Percentiles rank a stretch among this genome's conserved stretches.
Conservation (phyloP, 169 alveolate genomes). For the Cryptosporidium sp. region DNA sequence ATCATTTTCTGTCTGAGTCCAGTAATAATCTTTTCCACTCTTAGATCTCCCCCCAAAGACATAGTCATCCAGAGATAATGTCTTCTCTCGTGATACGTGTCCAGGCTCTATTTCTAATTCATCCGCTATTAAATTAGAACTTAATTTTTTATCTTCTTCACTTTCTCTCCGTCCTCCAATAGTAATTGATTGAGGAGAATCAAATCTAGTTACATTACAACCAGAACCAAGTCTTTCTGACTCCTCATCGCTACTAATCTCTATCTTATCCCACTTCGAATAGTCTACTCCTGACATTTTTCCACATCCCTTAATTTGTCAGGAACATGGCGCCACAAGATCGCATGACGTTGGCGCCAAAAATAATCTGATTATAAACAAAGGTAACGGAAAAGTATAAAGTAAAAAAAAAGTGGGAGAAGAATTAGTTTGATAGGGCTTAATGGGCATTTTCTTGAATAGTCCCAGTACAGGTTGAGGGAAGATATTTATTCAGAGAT, state of each 20-base stretch:
- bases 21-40: constrained; percentile 1
- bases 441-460: not conserved
- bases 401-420: not conserved
- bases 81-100: constrained; percentile 28
- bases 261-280: constrained; percentile 64
- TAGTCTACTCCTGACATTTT: constrained; percentile 64
- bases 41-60: constrained; percentile 12
- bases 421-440: not conserved
- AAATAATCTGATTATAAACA: not conserved
- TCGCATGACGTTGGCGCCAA: not conserved
- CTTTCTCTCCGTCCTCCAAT: not conserved
- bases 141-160: not conserved
- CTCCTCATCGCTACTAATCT: constrained; percentile 48
- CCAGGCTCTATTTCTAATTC: not conserved
- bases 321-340: not conserved
- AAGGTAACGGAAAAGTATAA: not conserved
- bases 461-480: not conserved
- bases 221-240: not conserved
- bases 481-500: not conserved
- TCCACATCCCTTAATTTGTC: not conserved
- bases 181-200: constrained; percentile 52
- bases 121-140: not conserved
- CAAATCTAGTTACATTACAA: constrained; percentile 54
- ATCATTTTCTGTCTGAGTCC: constrained; percentile 37
- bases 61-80: not conserved